A percentile compares a stretch with the other conserved stretches of the same genome.
Conservation (phyloP, 2,329 filamentous ascomycete species). For the Colletotrichum shisoi region DNA sequence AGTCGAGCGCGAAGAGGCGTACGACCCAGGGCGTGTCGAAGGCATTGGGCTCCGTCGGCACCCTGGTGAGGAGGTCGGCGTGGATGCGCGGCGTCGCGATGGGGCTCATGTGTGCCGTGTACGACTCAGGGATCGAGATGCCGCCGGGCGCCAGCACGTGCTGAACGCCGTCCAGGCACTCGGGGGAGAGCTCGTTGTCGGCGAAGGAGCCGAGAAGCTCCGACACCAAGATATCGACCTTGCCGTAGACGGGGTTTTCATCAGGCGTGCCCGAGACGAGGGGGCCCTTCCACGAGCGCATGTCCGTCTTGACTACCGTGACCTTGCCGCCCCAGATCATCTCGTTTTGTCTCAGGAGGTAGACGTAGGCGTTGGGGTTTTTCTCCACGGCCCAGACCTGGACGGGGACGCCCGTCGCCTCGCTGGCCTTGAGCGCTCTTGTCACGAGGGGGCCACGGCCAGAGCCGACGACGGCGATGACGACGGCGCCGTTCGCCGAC, state of each 20-base stretch:
- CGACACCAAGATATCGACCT: conserved; percentile 91
- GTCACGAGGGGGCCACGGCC: conserved; percentile 92
- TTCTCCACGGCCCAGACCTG: conserved; percentile 95
- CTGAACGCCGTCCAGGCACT: conserved; percentile 95
- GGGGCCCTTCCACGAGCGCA: conserved; percentile 95
- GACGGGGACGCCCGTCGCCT: conserved; percentile 76
- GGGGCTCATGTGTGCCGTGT: conserved; percentile 93
- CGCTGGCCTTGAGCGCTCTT: conserved; percentile 81
- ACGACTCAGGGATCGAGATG: conserved; percentile 91
- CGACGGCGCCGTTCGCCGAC: conserved; percentile 73
- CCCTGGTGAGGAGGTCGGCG: conserved; percentile 76
- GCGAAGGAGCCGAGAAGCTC: conserved; percentile 95
- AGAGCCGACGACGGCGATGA: conserved; percentile 91
- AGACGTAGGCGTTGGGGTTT: conserved; percentile 96
- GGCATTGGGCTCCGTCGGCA: conserved; percentile 69
- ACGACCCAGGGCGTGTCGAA: conserved; percentile 96
- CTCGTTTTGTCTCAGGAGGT: conserved; percentile 86
- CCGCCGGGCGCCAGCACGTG: conserved; percentile 83
- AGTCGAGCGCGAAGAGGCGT: conserved; percentile 88
- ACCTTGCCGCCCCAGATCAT: conserved; percentile 81
- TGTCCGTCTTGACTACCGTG: conserved; percentile 92
- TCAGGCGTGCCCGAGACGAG: conserved; percentile 55
- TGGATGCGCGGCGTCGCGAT: conserved; percentile 87
- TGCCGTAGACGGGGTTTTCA: conserved; percentile 61
- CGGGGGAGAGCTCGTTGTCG: conserved; percentile 95